phyloP scores from a whole-genome alignment of 345 rosid genomes.

The Populus deltoides region DNA sequence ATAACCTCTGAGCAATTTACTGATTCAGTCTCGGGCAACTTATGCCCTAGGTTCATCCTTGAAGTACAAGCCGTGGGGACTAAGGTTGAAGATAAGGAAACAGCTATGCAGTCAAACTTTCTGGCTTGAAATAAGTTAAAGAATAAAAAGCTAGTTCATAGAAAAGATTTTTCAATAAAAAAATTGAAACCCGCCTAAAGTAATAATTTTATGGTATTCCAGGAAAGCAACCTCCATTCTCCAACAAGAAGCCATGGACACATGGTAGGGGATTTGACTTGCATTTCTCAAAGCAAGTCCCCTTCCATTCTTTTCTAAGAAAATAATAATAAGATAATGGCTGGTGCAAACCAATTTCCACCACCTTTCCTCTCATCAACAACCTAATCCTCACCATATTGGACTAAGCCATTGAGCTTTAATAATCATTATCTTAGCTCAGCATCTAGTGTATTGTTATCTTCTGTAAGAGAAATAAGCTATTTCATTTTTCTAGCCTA shows the following conservation, averaged over 20 bases:
- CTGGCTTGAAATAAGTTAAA: background rate
- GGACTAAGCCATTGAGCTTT: background rate
- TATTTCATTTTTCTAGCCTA: background rate
- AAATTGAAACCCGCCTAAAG: background rate
- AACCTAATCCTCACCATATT: background rate
- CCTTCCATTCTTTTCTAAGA: background rate
- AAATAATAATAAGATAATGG: background rate
- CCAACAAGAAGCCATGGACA: background rate
- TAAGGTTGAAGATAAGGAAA: background rate
- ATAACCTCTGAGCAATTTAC: too few species aligned
- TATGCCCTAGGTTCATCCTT: background rate
- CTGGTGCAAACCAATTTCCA: background rate
- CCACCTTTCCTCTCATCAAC: background rate
- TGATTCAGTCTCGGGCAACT: too few species aligned
- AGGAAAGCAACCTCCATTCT: background rate
- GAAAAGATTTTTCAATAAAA: background rate
- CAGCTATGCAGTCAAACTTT: background rate
- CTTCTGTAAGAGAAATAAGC: too few species aligned
- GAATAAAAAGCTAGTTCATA: background rate
- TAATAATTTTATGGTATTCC: background rate
- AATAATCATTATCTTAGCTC: background rate
- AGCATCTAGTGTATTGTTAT: too few species aligned
- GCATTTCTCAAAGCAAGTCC: too few species aligned
- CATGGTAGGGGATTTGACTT: background rate
- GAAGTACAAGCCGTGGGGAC: background rate